Percentiles rank a stretch among this genome's conserved stretches.
These are phyloP conservation scores for Adiantum capillusveneris DNA, from an alignment of 75 land plant species.

Conservation along the genomic window DNA sequence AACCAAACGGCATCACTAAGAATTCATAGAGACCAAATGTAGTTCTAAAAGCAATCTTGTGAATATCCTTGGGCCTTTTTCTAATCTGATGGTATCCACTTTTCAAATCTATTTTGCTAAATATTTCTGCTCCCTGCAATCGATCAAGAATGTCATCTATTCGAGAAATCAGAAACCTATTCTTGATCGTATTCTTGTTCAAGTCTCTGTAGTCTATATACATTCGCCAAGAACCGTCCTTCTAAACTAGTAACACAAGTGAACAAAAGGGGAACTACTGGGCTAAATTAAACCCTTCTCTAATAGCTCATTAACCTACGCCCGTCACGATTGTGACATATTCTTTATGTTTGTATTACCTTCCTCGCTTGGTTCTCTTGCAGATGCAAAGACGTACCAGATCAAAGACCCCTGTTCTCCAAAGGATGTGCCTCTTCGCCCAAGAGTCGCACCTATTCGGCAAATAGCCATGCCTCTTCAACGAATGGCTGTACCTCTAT, in stretches of 20 bases:
- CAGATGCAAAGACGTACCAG: too few relatives aligned
- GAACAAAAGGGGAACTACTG: constrained; percentile 1
- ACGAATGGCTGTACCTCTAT: too few relatives aligned
- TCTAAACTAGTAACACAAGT: neutral
- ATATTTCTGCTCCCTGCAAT: neutral
- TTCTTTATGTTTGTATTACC: too few relatives aligned
- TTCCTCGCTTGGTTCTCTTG: too few relatives aligned
- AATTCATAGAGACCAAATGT: constrained; percentile 8
- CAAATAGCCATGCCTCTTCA: too few relatives aligned
- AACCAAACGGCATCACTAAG: constrained; percentile 9
- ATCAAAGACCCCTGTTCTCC: too few relatives aligned
- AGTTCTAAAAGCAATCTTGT: constrained; percentile 8
- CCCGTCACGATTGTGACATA: too few relatives aligned
- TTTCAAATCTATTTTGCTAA: constrained; percentile 4
- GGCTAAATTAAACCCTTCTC: neutral
- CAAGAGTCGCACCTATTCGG: too few relatives aligned
- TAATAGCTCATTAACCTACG: neutral
- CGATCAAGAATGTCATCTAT: constrained; percentile 5
- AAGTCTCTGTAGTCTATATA: constrained; percentile 3
- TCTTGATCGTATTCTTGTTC: constrained; percentile 4
- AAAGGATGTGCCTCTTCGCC: too few relatives aligned
- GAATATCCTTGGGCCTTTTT: neutral
- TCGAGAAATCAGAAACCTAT: neutral
- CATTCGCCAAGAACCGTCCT: constrained; percentile 5
- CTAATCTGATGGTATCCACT: constrained; percentile 10